Conservation (phyloP, 352 stramenopile species). For the Aphanomyces euteiches region DNA sequence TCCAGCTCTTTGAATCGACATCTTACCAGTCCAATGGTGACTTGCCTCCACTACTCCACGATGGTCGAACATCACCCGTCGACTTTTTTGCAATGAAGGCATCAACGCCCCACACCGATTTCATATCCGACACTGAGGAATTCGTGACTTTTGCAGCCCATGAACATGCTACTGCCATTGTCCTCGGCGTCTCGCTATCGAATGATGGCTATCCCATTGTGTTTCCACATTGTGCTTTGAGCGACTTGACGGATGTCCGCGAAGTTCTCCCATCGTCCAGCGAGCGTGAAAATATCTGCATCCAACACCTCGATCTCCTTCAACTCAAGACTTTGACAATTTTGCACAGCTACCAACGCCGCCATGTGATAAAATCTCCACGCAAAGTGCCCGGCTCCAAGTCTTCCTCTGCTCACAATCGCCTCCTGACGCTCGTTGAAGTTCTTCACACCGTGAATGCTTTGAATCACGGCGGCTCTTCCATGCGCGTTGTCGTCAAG, state of each 20-base stretch:
- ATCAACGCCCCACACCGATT: constrained; percentile 3
- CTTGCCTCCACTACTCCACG: not conserved
- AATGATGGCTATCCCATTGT: constrained; percentile 15
- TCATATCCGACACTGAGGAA: constrained; percentile 27
- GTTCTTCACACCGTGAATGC: not conserved
- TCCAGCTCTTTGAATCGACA: not conserved
- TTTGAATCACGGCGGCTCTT: not conserved
- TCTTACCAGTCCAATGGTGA: not conserved
- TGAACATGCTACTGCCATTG: constrained; percentile 19
- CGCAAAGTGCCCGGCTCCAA: not conserved
- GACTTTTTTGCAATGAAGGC: constrained; percentile 16
- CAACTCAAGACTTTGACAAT: constrained; percentile 26
- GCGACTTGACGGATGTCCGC: constrained; percentile 14
- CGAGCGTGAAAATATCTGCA: not conserved
- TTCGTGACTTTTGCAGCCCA: constrained; percentile 16
- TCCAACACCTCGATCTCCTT: constrained; percentile 3
- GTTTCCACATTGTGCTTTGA: constrained; percentile 5
- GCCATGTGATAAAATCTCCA: constrained; percentile 18
- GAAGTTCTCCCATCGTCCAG: constrained; percentile 2
- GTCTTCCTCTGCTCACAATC: not conserved
- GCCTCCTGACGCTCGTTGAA: constrained; percentile 7
- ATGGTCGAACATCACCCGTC: not conserved
- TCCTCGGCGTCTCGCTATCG: constrained; percentile 17
- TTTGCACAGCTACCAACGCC: constrained; percentile 8
- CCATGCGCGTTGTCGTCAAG: not conserved